Conservation (phyloP, 495 filamentous ascomycete genomes). For the Neurospora sp. region DNA sequence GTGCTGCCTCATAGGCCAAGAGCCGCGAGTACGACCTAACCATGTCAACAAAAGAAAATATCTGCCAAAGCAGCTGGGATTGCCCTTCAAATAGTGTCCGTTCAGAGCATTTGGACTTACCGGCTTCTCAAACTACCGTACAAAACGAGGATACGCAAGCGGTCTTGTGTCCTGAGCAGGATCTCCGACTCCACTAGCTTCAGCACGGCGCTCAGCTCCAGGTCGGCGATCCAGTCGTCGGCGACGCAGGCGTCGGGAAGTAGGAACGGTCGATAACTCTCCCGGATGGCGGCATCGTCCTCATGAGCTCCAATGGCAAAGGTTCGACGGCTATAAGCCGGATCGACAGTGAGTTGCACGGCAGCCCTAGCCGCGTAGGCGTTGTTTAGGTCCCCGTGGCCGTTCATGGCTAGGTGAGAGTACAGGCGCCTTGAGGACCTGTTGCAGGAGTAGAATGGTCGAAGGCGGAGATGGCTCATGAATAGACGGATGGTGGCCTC, state of each 20-base stretch:
- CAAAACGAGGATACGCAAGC: slow-evolving; percentile 52
- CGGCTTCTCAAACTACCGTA: slow-evolving; percentile 50
- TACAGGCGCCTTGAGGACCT: too few species aligned
- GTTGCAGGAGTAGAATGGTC: too few species aligned
- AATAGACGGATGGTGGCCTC: too few species aligned
- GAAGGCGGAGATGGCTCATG: too few species aligned
- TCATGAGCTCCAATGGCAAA: slow-evolving; percentile 36
- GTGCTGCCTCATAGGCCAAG: slow-evolving; percentile 48
- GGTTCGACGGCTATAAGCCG: slow-evolving; percentile 16
- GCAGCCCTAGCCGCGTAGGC: slow-evolving; percentile 17
- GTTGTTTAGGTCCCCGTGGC: slow-evolving; percentile 32
- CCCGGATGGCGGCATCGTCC: slow-evolving; percentile 37
- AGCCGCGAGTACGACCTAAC: slow-evolving; percentile 50
- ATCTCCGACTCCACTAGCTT: slow-evolving; percentile 40
- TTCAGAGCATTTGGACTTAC: slow-evolving; percentile 11
- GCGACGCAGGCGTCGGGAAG: slow-evolving; percentile 21
- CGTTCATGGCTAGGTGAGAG: too few species aligned
- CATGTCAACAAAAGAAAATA: background rate
- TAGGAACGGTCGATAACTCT: slow-evolving; percentile 51
- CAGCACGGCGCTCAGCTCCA: slow-evolving; percentile 47
- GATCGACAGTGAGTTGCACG: slow-evolving; percentile 7
- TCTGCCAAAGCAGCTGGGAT: background rate
- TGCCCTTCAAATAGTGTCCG: background rate
- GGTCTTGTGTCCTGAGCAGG: slow-evolving; percentile 27
- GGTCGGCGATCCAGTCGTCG: slow-evolving; percentile 43